Base-by-base conservation (phyloP, 331 rosid genomes). In the Pyrus hybrid region DNA sequence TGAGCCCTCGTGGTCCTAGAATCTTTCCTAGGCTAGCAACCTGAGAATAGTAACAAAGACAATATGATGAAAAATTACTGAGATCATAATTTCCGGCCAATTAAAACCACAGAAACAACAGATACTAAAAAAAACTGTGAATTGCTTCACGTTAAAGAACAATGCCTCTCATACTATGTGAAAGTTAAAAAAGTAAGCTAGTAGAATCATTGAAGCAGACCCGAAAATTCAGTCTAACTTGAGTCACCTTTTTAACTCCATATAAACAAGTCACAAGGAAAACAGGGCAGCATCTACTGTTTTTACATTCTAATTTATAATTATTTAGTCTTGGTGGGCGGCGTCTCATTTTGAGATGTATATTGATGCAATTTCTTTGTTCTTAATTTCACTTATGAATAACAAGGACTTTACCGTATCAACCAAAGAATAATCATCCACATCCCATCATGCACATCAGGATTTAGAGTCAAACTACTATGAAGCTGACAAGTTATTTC, bases 1-100 rank as follows among this genome's bases (percentile, higher is more conserved):
- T 95, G 77, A 92, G 89, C 76, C 97, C 97, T 87, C 97, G 88
- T 70, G 97, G 97, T 65, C 97, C 97, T 76, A 95, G 87, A 87
- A 95, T 91, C 80, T 92, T 90, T 68, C 97, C 97, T 2, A 95
- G 91, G 82, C 84, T 88, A 68, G 97, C 99, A 82, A 95, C 97
- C 99, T 95, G 82, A 53, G 43, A 79, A 67, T 67, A 81, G 72
- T 71, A 80, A 43, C 73, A 70, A 68, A 61, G 45, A 74, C 26
- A 76, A 35, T 33, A 69, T 72, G 68, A 54, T 70, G 74, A 30
- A 72, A 79, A 51, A 18, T 71, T 8, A 57, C 49, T 64, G 26
- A 41, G 62, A 37, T 9, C 45, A 37, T 37, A 37, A 0, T 41
- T 41, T 41, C 45, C 45, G 1, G 5, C 45, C 45, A 0, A 41